phyloP scores from a whole-genome alignment of 129 eudicot genomes.

The Artemisia argyi region DNA sequence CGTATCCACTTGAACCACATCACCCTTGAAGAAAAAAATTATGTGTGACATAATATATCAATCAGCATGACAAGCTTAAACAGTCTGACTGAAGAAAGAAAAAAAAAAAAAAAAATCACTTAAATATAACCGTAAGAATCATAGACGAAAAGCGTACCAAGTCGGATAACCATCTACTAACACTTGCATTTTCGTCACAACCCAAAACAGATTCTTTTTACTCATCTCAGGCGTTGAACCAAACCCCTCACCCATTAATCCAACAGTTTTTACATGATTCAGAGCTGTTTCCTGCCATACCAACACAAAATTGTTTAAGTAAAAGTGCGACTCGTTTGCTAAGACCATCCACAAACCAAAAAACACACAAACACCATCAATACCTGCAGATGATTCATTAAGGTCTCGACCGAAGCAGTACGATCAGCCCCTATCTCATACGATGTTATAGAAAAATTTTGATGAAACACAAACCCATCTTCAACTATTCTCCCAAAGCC shows the following conservation, averaged over 20 bases:
- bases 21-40: conserved; percentile 59
- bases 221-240: conserved; percentile 97
- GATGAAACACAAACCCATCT: conserved; percentile 78
- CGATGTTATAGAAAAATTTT: conserved; percentile 84
- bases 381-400: conserved; percentile 98
- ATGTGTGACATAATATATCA: conserved; percentile 12
- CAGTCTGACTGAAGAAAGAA: too few species aligned
- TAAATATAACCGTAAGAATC: not conserved
- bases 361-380: too few species aligned
- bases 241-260: conserved; percentile 80
- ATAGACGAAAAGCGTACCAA: conserved; percentile 46
- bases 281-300: conserved; percentile 92
- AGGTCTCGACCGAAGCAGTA: conserved; percentile 84
- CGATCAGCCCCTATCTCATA: conserved; percentile 95
- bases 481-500: conserved; percentile 81
- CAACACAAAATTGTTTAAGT: conserved; percentile 13
- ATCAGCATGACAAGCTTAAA: not conserved
- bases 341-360: too few species aligned
- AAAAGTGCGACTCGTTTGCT: not conserved
- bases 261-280: conserved; percentile 84
- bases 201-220: conserved; percentile 87
- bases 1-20: conserved; percentile 95
- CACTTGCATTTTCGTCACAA: conserved; percentile 95
- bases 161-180: conserved; percentile 92
- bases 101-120: not conserved